Evolutionary conservation across 2,329 filamentous ascomycete genomes (phyloP), one percentile per base, ranked within the genome.

Genomic region (Cytospora leucostoma): DNA sequence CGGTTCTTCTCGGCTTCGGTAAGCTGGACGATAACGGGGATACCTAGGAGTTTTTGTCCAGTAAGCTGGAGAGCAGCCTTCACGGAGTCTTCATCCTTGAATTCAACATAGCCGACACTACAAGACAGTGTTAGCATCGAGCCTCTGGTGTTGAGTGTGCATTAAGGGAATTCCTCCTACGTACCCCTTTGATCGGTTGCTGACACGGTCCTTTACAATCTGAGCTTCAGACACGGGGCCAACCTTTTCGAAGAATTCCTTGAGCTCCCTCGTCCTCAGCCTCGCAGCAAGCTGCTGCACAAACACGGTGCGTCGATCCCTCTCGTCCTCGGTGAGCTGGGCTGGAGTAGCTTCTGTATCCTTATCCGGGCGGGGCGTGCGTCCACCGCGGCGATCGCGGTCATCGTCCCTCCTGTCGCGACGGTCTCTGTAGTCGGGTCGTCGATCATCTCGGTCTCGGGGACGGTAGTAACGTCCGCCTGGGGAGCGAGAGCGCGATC

Each of bases 1-100:
- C 95, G 93, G 75, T 99, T 99, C 84, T 99, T 99, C 78, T 99
- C 96, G 75, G 95, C 96, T 83, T 99, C 95, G 72, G 95, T 98
- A 76, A 97, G 88, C 79, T 98, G 94, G 61, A 94, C 96, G 73
- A 99, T 99, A 76, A 99, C 96, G 65, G 95, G 95, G 70, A 99
- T 97, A 84, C 93, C 93, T 89, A 97, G 83, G 79, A 99, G 89
- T 80, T 95, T 97, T 82, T 98, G 94, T 79, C 95, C 95, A 77
- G 95, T 99, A 82, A 99, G 93, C 82, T 97, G 91, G 76, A 99
- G 91, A 74, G 96, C 95, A 80, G 91, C 88, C 73, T 89, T 84
- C 71, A 99, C 94, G 70, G 93, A 96, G 72, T 96, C 92, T 85
- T 98, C 94, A 74, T 91, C 88, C 76, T 93, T 96, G 79, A 99